Evolutionary conservation across 2,329 filamentous ascomycete genomes (phyloP), one percentile per base, ranked within the genome.

Genomic region (Aspergillus fumigatiaffinis): DNA sequence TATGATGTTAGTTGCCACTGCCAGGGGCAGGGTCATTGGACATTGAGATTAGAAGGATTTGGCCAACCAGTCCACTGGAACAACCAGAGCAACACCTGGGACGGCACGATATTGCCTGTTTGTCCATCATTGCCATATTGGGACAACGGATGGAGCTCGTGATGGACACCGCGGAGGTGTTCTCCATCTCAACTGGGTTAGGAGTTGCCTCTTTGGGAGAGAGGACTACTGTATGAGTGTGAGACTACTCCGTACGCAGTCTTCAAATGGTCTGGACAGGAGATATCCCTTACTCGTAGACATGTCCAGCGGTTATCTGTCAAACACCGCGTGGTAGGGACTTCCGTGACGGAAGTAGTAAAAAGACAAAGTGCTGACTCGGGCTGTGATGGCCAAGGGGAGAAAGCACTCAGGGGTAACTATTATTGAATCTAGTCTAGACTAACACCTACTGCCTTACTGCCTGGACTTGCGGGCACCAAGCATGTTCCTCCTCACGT

Each of bases 31-130:
- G 10, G 10, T 8, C 4, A 47, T 6, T 38, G 32, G 14, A 17
- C 32, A 7, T 38, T 17, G 32, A 38, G 32, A 38, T 14, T 1
- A 7, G 32, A 17, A 38, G 32, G 32, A 38, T 17, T 17, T 7
- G 28, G n/a, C 14, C 20, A 17, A 51, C 10, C n/a, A 21, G n/a
- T 28, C 50, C 47, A 50, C 52, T 23, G 28, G 38, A 55, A 49
- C 48, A 48, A 44, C 49, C 51, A 48, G 52, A 61, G 51, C 55
- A 58, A 60, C 47, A 60, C 47, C 29, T 53, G 60, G 58, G 53
- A 60, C 60, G 60, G 60, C 54, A 58, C 52, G 44, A 55, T 51
- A 28, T 32, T 26, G 44, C 23, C 21, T 47, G 5, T 47, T 32
- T 48, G 50, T 50, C 29, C 29, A 41, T 35, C n/a, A 52, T 49